Conservation (phyloP, 2,329 filamentous ascomycete genomes). For the Penicillium sp. region DNA sequence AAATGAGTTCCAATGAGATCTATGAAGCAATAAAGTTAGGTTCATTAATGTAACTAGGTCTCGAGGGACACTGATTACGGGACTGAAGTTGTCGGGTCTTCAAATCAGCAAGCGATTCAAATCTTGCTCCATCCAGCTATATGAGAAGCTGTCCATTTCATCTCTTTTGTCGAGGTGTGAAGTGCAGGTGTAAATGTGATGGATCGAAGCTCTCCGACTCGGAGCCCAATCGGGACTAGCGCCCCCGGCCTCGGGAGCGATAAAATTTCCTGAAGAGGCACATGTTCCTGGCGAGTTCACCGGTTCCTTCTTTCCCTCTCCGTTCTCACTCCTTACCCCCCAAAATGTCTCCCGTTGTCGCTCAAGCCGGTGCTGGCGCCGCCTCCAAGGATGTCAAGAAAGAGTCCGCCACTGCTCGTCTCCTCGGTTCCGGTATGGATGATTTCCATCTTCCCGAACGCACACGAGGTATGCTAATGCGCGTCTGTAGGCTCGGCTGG, state of each 20-base stretch:
- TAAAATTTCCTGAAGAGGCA: conserved; percentile 21
- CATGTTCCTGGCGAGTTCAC: conserved; percentile 16
- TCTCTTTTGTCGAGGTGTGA: no score
- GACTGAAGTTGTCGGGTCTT: no score
- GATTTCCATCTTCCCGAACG: neutral
- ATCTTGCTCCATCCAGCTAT: no score
- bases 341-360: conserved; percentile 53
- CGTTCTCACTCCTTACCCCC: conserved; percentile 1
- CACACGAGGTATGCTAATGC: conserved; percentile 8
- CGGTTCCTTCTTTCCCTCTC: conserved; percentile 11
- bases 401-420: conserved; percentile 81
- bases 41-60: no score
- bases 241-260: conserved; percentile 14
- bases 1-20: conserved; percentile 9
- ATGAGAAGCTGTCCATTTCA: no score
- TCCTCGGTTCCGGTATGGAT: conserved; percentile 78
- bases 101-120: no score
- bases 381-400: conserved; percentile 63
- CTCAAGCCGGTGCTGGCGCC: conserved; percentile 35
- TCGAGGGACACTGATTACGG: no score
- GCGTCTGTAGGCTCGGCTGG: conserved; percentile 67
- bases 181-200: no score
- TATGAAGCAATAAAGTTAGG: neutral
- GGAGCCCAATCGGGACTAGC: conserved; percentile 22
- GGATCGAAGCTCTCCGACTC: conserved; percentile 16